These are phyloP conservation scores for Neostapfia colusana DNA, from an alignment of 176 grass and related monocot species.

Conservation along the genomic window DNA sequence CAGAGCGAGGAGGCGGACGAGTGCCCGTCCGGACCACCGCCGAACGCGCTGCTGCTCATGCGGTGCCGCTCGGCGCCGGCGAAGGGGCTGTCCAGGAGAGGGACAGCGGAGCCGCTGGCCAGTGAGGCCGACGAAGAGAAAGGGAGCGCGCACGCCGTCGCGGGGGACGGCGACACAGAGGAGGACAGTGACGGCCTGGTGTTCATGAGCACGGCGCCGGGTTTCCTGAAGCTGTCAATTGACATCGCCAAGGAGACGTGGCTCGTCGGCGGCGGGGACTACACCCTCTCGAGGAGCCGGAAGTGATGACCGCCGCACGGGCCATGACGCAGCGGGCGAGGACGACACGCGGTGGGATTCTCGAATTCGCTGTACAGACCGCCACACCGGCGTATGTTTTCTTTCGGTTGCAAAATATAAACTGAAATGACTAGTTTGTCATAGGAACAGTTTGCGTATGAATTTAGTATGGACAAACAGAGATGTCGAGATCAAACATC, in stretches of 20 bases:
- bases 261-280: slow-evolving; percentile 63
- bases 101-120: not conserved
- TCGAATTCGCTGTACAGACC: slow-evolving; percentile 31
- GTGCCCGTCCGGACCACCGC: slow-evolving; percentile 46
- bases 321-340: not conserved
- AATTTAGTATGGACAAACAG: not conserved
- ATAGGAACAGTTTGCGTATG: not conserved
- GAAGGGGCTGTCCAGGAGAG: slow-evolving; percentile 47
- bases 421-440: not conserved
- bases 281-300: slow-evolving; percentile 58
- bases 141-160: not conserved
- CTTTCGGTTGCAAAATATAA: slow-evolving; percentile 15
- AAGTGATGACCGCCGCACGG: slow-evolving; percentile 46
- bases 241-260: slow-evolving; percentile 98
- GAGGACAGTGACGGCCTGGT: slow-evolving; percentile 52
- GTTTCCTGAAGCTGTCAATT: slow-evolving; percentile 80
- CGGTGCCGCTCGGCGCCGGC: slow-evolving; percentile 85
- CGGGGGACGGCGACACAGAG: slow-evolving; percentile 21
- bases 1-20: not conserved
- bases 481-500: not conserved
- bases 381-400: not conserved
- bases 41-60: slow-evolving; percentile 89
- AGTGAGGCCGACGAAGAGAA: slow-evolving; percentile 30
- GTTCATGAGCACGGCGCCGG: slow-evolving; percentile 83
- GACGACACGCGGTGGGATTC: too few species aligned